A percentile compares a stretch with the other conserved stretches of the same genome.
Evolutionary conservation across 305 asterid genomes (phyloP).

Genomic region (Fraxinus sp.): DNA sequence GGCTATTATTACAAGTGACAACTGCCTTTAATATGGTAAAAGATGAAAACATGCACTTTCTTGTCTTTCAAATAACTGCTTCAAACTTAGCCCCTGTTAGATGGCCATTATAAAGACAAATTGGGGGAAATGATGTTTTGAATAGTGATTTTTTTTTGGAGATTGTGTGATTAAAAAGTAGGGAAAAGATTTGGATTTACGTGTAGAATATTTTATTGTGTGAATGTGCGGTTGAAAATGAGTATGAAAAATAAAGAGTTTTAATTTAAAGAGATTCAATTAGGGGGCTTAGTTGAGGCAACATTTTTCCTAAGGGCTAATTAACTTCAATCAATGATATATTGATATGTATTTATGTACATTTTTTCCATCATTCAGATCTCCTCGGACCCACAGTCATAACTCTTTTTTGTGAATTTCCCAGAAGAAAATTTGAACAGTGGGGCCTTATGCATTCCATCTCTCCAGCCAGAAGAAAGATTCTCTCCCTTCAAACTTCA

Average conservation of each 20-base stretch:
- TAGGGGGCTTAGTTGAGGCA: not conserved
- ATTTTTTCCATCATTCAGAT: not conserved
- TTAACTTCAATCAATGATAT: not conserved
- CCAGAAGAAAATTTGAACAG: not conserved
- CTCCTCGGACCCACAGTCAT: not conserved
- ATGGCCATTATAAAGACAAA: not conserved
- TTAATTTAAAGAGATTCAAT: not conserved
- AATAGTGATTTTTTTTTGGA: not conserved
- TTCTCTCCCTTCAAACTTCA: not conserved
- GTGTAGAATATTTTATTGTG: not conserved
- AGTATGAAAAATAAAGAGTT: not conserved
- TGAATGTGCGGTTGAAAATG: not conserved
- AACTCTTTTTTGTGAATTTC: not conserved
- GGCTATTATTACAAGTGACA: not conserved
- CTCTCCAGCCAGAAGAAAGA: not conserved
- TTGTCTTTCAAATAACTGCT: not conserved
- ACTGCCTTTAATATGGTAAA: not conserved
- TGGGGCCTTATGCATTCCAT: not conserved
- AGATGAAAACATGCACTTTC: not conserved
- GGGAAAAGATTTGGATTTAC: not conserved
- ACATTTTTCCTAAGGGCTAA: not conserved
- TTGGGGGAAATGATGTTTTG: not conserved
- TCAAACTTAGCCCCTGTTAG: not conserved
- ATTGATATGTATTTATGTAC: not conserved
- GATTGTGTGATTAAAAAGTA: not conserved